Conservation (phyloP, 805 yeast species). For the Phaffomyces thermotolerans region DNA sequence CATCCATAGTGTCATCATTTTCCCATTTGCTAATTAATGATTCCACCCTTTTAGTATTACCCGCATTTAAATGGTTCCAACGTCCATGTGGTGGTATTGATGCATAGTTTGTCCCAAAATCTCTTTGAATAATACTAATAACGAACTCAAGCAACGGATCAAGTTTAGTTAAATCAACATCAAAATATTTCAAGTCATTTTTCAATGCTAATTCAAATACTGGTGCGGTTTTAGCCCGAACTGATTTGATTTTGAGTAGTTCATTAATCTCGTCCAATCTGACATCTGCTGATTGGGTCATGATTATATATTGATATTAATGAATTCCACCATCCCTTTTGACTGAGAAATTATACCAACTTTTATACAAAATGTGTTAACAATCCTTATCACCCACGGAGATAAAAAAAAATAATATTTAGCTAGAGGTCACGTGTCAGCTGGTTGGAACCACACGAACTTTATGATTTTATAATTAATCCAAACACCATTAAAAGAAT, state of each 20-base stretch:
- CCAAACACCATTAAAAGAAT: slow-evolving; percentile 1
- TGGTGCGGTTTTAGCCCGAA: slow-evolving; percentile 42
- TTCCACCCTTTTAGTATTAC: slow-evolving; percentile 38
- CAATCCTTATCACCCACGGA: slow-evolving; percentile 4
- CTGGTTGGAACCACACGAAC: neutral
- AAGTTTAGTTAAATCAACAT: slow-evolving; percentile 37
- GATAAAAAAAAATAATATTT: too few species aligned
- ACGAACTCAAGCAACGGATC: slow-evolving; percentile 40
- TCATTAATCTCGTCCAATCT: slow-evolving; percentile 20
- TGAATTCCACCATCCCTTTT: too few species aligned
- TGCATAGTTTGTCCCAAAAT: slow-evolving; percentile 36
- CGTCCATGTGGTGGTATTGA: slow-evolving; percentile 61
- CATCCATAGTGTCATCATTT: slow-evolving; percentile 21
- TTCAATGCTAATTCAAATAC: slow-evolving; percentile 35
- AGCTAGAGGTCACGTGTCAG: neutral
- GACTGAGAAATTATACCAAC: too few species aligned
- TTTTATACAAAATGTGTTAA: neutral
- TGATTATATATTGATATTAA: neutral
- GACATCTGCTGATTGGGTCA: slow-evolving; percentile 1
- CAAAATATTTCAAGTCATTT: slow-evolving; percentile 34
- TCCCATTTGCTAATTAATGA: slow-evolving; percentile 34
- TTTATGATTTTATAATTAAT: too few species aligned
- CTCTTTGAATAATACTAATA: slow-evolving; percentile 31
- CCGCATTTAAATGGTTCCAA: slow-evolving; percentile 57
- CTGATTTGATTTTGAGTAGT: slow-evolving; percentile 45